phyloP scores from a whole-genome alignment of 768 basidiomycete genomes.

The Boletus fagicola region DNA sequence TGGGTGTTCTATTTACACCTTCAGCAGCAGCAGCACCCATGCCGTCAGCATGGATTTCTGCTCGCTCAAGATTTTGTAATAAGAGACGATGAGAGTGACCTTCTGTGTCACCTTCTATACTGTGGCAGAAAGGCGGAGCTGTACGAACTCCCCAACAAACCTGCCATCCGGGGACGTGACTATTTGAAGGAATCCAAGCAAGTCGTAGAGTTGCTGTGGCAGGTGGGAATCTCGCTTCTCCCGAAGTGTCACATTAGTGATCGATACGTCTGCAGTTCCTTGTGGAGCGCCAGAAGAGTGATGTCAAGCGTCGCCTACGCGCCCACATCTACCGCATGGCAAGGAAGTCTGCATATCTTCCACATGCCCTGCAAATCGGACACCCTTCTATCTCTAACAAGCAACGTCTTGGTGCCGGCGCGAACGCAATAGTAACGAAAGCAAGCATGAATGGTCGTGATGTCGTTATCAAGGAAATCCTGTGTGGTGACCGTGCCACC shows the following conservation, averaged over 20 bases:
- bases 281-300: not conserved
- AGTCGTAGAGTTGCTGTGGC: slow-evolving; percentile 25
- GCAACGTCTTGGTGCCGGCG: slow-evolving; percentile 8
- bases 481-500: not conserved
- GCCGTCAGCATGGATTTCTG: slow-evolving; percentile 13
- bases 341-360: slow-evolving; percentile 29
- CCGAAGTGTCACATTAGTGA: not conserved
- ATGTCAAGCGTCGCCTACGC: slow-evolving; percentile 13
- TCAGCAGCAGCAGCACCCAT: slow-evolving; percentile 17
- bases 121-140: slow-evolving; percentile 20
- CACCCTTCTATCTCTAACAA: not conserved
- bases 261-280: slow-evolving; percentile 14
- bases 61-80: not conserved
- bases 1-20: not conserved
- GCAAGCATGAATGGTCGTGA: slow-evolving; percentile 12
- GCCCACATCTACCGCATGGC: slow-evolving; percentile 29
- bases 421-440: slow-evolving; percentile 21
- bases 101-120: slow-evolving; percentile 20
- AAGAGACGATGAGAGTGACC: slow-evolving; percentile 14
- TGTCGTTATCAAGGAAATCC: slow-evolving; percentile 30
- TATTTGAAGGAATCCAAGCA: slow-evolving; percentile 15
- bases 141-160: slow-evolving; percentile 5
- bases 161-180: not conserved
- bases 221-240: slow-evolving; percentile 12
- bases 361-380: slow-evolving; percentile 15